phyloP scores from a whole-genome alignment of 768 basidiomycete species.

The Chalciporus sphaerocephalus region DNA sequence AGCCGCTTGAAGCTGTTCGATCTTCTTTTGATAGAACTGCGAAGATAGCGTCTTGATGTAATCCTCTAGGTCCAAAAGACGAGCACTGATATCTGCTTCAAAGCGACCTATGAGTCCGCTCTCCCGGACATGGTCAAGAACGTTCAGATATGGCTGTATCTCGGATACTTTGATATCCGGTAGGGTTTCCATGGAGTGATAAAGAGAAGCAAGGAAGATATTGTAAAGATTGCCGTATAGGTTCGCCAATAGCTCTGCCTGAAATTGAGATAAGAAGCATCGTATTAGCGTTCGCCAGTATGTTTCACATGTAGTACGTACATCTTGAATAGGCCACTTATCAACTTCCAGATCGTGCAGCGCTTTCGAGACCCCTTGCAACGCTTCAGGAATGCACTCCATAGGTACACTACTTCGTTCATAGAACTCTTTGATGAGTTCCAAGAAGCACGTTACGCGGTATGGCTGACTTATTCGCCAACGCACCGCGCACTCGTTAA shows the following conservation, averaged over 20 bases:
- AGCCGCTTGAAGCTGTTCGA: conserved; percentile 56
- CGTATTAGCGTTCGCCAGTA: conserved; percentile 5
- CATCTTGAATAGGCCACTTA: conserved; percentile 79
- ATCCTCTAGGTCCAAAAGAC: conserved; percentile 64
- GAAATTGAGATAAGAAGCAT: conserved; percentile 1
- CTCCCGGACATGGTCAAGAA: conserved; percentile 68
- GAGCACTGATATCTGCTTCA: conserved; percentile 66
- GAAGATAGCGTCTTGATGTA: conserved; percentile 56
- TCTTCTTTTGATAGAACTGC: conserved; percentile 59
- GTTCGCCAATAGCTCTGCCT: conserved; percentile 67
- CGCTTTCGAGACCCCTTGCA: conserved; percentile 67
- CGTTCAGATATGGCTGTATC: conserved; percentile 55
- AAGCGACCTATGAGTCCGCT: conserved; percentile 70
- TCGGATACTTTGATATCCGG: conserved; percentile 71
- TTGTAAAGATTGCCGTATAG: conserved; percentile 77
- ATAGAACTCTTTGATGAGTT: conserved; percentile 81
- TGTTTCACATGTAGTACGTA: conserved; percentile 38
- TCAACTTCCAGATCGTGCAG: conserved; percentile 66
- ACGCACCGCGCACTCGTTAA: conserved; percentile 82
- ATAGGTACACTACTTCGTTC: conserved; percentile 88
- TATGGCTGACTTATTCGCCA: conserved; percentile 87
- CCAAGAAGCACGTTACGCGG: conserved; percentile 75
- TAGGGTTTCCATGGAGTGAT: conserved; percentile 76
- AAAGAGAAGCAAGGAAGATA: conserved; percentile 78
- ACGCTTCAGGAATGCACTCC: conserved; percentile 90